Conservation (phyloP, 371 early-diverging fungal genomes). For the Mortierella sp. region DNA sequence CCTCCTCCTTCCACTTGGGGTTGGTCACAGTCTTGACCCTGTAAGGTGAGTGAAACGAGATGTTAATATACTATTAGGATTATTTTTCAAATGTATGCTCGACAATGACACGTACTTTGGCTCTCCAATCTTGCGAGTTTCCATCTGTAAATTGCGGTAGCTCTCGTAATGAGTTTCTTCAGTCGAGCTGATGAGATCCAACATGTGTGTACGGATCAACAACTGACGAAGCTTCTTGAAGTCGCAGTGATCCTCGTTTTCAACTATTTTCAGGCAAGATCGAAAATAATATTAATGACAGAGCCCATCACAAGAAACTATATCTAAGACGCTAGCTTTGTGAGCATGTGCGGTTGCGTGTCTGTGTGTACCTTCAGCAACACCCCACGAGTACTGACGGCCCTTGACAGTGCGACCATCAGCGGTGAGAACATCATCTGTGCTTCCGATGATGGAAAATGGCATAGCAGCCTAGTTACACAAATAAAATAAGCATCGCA, state of each 20-base stretch:
- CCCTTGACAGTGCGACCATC: constrained; percentile 90
- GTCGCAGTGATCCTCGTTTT: constrained; percentile 92
- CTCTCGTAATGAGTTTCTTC: constrained; percentile 95
- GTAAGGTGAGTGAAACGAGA: neutral
- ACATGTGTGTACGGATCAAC: constrained; percentile 95
- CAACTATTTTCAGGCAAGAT: constrained; percentile 72
- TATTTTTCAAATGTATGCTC: neutral
- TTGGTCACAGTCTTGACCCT: constrained; percentile 80
- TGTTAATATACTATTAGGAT: neutral
- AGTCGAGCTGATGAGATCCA: constrained; percentile 91
- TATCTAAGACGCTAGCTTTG: neutral
- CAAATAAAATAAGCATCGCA: neutral
- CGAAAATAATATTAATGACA: neutral
- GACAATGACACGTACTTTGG: constrained; percentile 63
- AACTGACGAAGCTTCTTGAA: constrained; percentile 95
- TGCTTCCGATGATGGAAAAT: constrained; percentile 95
- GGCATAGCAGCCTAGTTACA: constrained; percentile 85
- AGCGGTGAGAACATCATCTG: constrained; percentile 82
- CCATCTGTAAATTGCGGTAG: constrained; percentile 88
- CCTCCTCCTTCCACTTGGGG: constrained; percentile 93
- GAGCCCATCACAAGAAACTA: neutral
- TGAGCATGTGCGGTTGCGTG: neutral
- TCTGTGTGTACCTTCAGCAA: constrained; percentile 72
- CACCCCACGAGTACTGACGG: constrained; percentile 96
- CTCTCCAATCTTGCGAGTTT: constrained; percentile 86